phyloP scores from a whole-genome alignment of 805 yeast genomes.

The Wickerhamomyces mucosus region DNA sequence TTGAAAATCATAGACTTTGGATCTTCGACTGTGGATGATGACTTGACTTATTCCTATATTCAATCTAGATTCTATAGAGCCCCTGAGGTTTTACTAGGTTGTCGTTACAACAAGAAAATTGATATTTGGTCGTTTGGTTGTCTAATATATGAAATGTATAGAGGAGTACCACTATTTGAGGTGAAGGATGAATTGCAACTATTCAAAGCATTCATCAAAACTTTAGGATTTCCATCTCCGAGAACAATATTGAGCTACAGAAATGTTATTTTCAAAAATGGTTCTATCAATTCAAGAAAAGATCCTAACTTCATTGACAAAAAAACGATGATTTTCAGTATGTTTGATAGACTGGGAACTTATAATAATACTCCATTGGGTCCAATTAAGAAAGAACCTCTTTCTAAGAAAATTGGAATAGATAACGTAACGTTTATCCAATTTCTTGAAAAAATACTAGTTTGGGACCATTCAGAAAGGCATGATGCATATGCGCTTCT shows the following conservation, averaged over 20 bases:
- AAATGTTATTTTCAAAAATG: conserved; percentile 25
- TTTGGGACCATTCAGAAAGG: conserved; percentile 43
- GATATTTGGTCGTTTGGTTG: conserved; percentile 93
- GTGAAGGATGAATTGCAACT: conserved; percentile 80
- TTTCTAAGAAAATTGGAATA: conserved; percentile 6
- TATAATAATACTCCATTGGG: conserved; percentile 11
- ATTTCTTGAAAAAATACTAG: conserved; percentile 22
- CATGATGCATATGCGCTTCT: conserved; percentile 43
- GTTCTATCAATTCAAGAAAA: conserved; percentile 23
- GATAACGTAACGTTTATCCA: conserved; percentile 16
- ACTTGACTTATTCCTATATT: conserved; percentile 71
- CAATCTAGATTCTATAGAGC: conserved; percentile 78
- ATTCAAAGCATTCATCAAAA: conserved; percentile 58
- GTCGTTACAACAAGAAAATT: conserved; percentile 66
- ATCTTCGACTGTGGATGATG: conserved; percentile 47
- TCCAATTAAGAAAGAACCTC: conserved; percentile 11
- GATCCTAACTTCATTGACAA: conserved; percentile 12
- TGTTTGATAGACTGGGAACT: conserved; percentile 23
- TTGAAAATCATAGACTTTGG: conserved; percentile 81
- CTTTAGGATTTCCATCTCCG: conserved; percentile 74
- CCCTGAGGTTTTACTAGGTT: conserved; percentile 67
- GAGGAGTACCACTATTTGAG: conserved; percentile 79
- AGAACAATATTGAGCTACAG: conserved; percentile 30
- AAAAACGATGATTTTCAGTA: conserved; percentile 27
- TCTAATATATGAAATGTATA: conserved; percentile 79